phyloP scores from a whole-genome alignment of 805 yeast genomes.

The Kazachstania martiniae region DNA sequence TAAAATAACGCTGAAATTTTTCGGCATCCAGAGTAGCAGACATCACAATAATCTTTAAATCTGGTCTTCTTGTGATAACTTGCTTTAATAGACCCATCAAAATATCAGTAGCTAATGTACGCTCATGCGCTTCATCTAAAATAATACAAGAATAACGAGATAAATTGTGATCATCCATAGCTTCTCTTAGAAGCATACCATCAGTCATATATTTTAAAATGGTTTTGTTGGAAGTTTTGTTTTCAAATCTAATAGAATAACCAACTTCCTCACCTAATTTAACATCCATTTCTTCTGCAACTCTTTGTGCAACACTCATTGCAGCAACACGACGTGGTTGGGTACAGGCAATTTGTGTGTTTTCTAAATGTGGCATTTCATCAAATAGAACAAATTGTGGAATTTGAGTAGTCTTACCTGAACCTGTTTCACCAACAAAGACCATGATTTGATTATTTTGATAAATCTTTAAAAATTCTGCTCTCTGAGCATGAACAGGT shows the following conservation, averaged over 20 bases:
- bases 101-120: slow-evolving; percentile 93
- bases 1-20: slow-evolving; percentile 83
- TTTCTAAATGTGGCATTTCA: slow-evolving; percentile 79
- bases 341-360: slow-evolving; percentile 88
- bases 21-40: slow-evolving; percentile 97
- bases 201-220: slow-evolving; percentile 94
- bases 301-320: slow-evolving; percentile 96
- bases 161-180: slow-evolving; percentile 89
- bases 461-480: slow-evolving; percentile 73
- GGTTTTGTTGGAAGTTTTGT: slow-evolving; percentile 70
- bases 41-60: slow-evolving; percentile 87
- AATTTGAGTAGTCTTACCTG: slow-evolving; percentile 97
- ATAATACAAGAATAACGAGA: slow-evolving; percentile 78
- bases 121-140: slow-evolving; percentile 95
- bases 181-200: slow-evolving; percentile 95
- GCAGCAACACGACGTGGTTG: slow-evolving; percentile 98
- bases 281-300: slow-evolving; percentile 96
- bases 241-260: slow-evolving; percentile 88
- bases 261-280: slow-evolving; percentile 90
- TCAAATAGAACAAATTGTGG: slow-evolving; percentile 90
- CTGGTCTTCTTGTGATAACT: slow-evolving; percentile 68
- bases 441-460: slow-evolving; percentile 91
- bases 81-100: slow-evolving; percentile 90
- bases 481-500: slow-evolving; percentile 91
- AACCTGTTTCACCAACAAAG: slow-evolving; percentile 97